Conservation (phyloP, 805 yeast species). For the Pichia eremophila region DNA sequence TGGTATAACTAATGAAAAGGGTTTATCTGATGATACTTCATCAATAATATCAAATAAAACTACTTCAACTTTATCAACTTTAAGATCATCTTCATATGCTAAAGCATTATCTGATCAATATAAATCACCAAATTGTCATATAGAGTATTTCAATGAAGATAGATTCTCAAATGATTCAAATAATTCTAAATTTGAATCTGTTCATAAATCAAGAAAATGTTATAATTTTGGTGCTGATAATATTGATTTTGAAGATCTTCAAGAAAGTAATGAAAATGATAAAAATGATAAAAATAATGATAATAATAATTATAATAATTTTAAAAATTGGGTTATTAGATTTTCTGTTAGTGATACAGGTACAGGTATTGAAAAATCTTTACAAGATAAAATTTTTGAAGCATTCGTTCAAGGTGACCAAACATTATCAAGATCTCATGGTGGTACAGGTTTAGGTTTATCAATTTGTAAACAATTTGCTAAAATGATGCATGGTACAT, state of each 20-base stretch:
- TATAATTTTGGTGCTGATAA: constrained; percentile 10
- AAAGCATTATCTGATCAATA: constrained; percentile 36
- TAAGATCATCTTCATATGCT: constrained; percentile 27
- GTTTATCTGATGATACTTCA: background rate
- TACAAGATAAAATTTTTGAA: constrained; percentile 82
- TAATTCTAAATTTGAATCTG: constrained; percentile 13
- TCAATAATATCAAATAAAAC: constrained; percentile 1
- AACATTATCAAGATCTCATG: constrained; percentile 79
- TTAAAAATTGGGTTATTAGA: constrained; percentile 47
- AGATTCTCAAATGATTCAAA: constrained; percentile 11
- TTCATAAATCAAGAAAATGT: constrained; percentile 11
- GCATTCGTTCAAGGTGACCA: constrained; percentile 98
- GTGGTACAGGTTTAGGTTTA: constrained; percentile 94
- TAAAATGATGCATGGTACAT: constrained; percentile 74
- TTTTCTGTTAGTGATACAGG: constrained; percentile 85
- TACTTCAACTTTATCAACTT: constrained; percentile 18
- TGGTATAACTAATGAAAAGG: background rate
- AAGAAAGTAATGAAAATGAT: constrained; percentile 1
- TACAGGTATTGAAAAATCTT: constrained; percentile 79
- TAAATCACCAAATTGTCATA: constrained; percentile 11
- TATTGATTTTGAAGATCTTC: background rate
- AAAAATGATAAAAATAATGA: background rate
- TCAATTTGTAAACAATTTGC: constrained; percentile 87
- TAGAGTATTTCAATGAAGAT: constrained; percentile 14
- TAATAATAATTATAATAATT: constrained; percentile 18